phyloP scores from a whole-genome alignment of 768 basidiomycete species.

The Agaricus subrufescens region DNA sequence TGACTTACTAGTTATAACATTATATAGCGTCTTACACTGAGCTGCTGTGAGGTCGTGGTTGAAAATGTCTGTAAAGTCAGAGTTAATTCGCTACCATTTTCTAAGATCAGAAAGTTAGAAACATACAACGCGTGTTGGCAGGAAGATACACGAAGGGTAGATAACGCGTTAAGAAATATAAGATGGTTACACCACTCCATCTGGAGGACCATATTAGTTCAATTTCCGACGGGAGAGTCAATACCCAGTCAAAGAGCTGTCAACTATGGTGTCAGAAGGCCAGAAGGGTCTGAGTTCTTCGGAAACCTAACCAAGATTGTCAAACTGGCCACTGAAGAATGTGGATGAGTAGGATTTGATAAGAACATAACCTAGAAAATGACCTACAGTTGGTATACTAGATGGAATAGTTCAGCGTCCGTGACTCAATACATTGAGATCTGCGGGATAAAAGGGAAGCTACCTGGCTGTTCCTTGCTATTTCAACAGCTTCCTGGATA shows the following conservation, averaged over 20 bases:
- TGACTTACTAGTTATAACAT: not conserved
- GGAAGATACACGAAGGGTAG: conserved; percentile 1
- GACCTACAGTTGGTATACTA: no score
- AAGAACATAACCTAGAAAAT: no score
- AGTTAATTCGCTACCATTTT: no score
- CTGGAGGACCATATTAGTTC: conserved; percentile 4
- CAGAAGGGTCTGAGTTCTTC: no score
- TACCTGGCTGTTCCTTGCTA: no score
- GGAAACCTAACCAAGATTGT: no score
- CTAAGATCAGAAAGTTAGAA: not conserved
- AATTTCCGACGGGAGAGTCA: conserved; percentile 5
- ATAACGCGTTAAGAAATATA: conserved; percentile 9
- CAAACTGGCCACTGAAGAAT: no score
- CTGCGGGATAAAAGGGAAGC: no score
- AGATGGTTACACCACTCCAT: conserved; percentile 4
- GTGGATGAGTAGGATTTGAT: no score
- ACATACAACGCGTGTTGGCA: not conserved
- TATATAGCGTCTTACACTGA: not conserved
- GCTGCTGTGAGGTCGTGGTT: not conserved
- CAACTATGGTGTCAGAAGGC: not conserved
- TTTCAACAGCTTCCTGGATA: no score
- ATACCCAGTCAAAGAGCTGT: conserved; percentile 10
- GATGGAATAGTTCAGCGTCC: no score
- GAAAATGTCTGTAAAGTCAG: not conserved
- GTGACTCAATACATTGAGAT: no score